Conservation (phyloP, 306 rosid genomes). For the Ceratonia siliqua region DNA sequence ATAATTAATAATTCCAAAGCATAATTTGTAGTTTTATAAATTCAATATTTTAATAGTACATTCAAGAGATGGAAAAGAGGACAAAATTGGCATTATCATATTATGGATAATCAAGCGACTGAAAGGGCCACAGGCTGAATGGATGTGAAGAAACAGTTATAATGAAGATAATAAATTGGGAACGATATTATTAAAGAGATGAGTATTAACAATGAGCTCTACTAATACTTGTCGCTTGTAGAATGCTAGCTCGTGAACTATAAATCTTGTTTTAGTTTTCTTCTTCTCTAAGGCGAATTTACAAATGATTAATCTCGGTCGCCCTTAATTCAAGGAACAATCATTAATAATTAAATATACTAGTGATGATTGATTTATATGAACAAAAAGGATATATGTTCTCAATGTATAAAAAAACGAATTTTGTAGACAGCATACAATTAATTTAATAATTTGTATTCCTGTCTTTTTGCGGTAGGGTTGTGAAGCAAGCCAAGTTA, state of each 20-base stretch:
- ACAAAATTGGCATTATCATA: slow-evolving; percentile 30
- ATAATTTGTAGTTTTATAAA: not conserved
- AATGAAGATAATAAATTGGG: not conserved
- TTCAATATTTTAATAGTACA: not conserved
- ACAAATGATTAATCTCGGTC: not conserved
- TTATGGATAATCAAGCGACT: slow-evolving; percentile 26
- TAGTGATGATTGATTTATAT: not conserved
- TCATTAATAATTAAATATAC: slow-evolving; percentile 5
- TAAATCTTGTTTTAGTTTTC: not conserved
- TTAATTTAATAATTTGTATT: not conserved
- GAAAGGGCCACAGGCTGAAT: slow-evolving; percentile 21
- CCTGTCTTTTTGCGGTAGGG: slow-evolving; percentile 8
- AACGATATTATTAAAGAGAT: not conserved
- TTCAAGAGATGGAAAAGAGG: not conserved
- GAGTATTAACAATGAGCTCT: not conserved
- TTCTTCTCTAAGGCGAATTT: not conserved
- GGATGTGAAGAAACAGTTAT: slow-evolving; percentile 23
- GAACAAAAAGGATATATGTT: not conserved
- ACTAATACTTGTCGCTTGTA: not conserved
- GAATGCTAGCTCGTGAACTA: not conserved
- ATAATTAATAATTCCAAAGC: not conserved
- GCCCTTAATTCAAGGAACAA: not conserved
- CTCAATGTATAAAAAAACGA: not conserved
- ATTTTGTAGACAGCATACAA: not conserved
- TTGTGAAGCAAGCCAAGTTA: slow-evolving; percentile 10